Evolutionary conservation across 2,329 filamentous ascomycete genomes (phyloP).

Genomic region (Claviceps paspali): DNA sequence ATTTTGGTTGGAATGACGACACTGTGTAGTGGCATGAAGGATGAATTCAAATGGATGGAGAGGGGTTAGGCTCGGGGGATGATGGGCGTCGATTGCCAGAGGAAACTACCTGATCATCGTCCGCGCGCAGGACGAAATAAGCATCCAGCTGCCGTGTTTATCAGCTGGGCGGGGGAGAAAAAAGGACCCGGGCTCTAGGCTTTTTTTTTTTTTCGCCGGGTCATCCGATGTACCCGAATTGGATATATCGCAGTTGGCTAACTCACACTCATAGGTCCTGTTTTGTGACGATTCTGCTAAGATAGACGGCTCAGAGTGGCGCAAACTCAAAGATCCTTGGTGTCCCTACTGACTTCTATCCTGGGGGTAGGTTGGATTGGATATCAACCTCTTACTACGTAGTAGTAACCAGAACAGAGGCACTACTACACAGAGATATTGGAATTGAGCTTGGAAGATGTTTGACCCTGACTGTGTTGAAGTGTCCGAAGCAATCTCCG

Average conservation of each 20-base stretch:
- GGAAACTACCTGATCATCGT: background rate
- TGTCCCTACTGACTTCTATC: background rate
- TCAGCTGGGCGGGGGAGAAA: no score
- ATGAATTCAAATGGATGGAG: background rate
- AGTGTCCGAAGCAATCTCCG: no score
- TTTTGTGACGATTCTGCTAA: background rate
- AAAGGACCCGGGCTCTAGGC: background rate
- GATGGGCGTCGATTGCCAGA: no score
- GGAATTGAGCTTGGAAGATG: no score
- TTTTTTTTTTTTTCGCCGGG: background rate
- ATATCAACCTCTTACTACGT: no score
- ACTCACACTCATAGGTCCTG: background rate
- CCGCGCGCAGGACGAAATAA: background rate
- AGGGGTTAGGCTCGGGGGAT: background rate
- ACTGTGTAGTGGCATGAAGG: background rate
- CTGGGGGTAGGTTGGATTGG: background rate
- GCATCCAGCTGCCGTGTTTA: no score
- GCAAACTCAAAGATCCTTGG: conserved; percentile 3
- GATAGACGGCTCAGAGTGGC: conserved; percentile 1
- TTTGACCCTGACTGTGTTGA: no score
- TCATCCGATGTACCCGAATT: no score
- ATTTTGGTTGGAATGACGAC: background rate
- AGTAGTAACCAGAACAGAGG: no score
- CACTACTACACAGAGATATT: no score
- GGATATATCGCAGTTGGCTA: background rate